Base-by-base conservation (phyloP, 192 early-diverging fungal genomes). In the Coemansia sp. region DNA sequence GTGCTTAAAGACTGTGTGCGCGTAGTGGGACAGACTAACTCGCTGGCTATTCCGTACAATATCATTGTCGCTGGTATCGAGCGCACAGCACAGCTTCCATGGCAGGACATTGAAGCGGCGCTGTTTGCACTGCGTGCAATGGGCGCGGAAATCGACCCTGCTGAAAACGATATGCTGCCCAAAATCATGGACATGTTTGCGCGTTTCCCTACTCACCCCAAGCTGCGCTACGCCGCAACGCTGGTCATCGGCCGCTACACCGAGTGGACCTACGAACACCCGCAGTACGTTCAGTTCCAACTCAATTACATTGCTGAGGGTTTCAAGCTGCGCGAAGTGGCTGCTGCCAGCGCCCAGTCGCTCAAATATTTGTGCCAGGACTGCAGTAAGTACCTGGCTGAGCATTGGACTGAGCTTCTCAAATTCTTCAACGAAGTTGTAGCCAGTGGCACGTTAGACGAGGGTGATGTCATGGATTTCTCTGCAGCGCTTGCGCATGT, bases 201-300 rank as follows among this genome's bases (percentile, higher is more conserved):
- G 12, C 86, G 91, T 44, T 73, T 99, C 34, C 94, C 96, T 14
- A 62, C 82, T 19, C 96, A 99, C 66, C 93, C 97, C 12, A 95
- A 94, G 72, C 88, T 99, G 76, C 89, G 90, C 62, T 97, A 98
- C 64, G 94, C 96, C 0, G 94, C 95, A 2, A 95, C 96, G 21
- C 80, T 98, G 21, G 94, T 99, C 7, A 96, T 99, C 69, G 93
- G 93, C 3, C 85, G 95, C 54, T 99, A 99, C 69, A 90, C 96
- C 22, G 84, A 85, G 58, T 99, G 97, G 97, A 97, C 95, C 2
- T 69, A 74, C 24, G 74, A 82, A 48, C 95, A 98, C 68, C 93
- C 95, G 8, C 84, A 93, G 73, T 94, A 89, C 58, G 86, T 99
- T n/a, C 71, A 86, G 28, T 96, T 93, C 73, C 96, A 98, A 82